These are phyloP conservation scores for Medicago ruthenica DNA, from an alignment of 306 rosid genomes.

Conservation along the genomic window DNA sequence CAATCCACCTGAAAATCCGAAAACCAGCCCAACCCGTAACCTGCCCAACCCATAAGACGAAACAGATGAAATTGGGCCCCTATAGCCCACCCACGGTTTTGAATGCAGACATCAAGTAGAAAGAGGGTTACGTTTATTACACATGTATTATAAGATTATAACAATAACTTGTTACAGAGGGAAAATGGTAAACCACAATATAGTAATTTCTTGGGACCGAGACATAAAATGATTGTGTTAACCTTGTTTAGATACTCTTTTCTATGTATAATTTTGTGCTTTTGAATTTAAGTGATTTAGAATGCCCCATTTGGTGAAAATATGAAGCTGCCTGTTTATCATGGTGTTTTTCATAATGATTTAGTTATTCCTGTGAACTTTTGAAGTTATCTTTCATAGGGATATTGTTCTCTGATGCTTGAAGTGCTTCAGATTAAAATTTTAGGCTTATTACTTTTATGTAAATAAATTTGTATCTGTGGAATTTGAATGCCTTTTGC, in stretches of 20 bases:
- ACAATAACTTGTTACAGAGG: neutral
- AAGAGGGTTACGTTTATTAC: neutral
- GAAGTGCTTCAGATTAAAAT: neutral
- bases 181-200: neutral
- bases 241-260: neutral
- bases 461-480: neutral
- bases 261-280: slow-evolving; percentile 4
- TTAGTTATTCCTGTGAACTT: neutral
- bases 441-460: neutral
- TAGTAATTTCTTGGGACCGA: neutral
- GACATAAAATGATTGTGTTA: neutral
- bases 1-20: too few relatives aligned
- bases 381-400: neutral
- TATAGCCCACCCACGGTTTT: too few relatives aligned
- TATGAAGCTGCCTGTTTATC: neutral
- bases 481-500: neutral
- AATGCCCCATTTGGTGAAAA: neutral
- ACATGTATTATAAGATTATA: neutral
- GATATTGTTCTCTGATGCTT: neutral
- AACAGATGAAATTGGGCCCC: too few relatives aligned
- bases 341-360: neutral
- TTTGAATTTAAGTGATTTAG: neutral
- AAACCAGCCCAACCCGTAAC: too few relatives aligned
- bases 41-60: too few relatives aligned
- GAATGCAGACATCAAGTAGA: slow-evolving; percentile 18